These are phyloP conservation scores for Sporobolomyces roseus DNA, from an alignment of 768 basidiomycete species.

Conservation along the genomic window DNA sequence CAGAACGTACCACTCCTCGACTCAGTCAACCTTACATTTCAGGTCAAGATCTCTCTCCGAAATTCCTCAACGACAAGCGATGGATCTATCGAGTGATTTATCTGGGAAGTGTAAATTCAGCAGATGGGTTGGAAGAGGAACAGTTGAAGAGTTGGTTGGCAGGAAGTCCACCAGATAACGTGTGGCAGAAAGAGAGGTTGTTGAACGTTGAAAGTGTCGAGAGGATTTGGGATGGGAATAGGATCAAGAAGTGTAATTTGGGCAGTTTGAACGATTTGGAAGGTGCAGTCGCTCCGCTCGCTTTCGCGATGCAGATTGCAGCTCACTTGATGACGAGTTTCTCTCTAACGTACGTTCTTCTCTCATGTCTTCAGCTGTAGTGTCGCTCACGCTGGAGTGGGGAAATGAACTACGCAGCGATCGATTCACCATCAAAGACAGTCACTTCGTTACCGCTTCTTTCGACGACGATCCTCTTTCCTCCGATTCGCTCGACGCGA, in stretches of 20 bases:
- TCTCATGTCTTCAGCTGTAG: background rate
- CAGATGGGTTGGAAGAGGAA: background rate
- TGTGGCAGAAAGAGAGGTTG: background rate
- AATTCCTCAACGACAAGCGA: background rate
- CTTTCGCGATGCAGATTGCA: slow-evolving; percentile 68
- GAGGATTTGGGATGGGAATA: slow-evolving; percentile 19
- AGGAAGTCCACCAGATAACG: background rate
- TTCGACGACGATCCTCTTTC: too few species aligned
- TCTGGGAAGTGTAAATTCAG: slow-evolving; percentile 5
- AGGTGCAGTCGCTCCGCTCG: slow-evolving; percentile 62
- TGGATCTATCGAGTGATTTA: slow-evolving; percentile 9
- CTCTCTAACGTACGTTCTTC: slow-evolving; percentile 67
- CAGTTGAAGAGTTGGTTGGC: slow-evolving; percentile 15
- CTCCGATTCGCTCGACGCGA: background rate
- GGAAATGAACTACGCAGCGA: slow-evolving; percentile 16
- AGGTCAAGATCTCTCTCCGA: too few species aligned
- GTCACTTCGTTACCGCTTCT: slow-evolving; percentile 47
- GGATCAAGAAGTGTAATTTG: background rate
- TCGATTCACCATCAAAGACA: slow-evolving; percentile 12
- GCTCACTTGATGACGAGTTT: slow-evolving; percentile 62
- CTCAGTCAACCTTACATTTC: too few species aligned
- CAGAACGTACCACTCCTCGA: too few species aligned
- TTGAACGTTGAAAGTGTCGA: background rate
- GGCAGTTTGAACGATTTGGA: slow-evolving; percentile 49
- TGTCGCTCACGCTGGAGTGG: background rate